Evolutionary conservation across 805 yeast species (phyloP).

Genomic region (Jamesozyma piceae): DNA sequence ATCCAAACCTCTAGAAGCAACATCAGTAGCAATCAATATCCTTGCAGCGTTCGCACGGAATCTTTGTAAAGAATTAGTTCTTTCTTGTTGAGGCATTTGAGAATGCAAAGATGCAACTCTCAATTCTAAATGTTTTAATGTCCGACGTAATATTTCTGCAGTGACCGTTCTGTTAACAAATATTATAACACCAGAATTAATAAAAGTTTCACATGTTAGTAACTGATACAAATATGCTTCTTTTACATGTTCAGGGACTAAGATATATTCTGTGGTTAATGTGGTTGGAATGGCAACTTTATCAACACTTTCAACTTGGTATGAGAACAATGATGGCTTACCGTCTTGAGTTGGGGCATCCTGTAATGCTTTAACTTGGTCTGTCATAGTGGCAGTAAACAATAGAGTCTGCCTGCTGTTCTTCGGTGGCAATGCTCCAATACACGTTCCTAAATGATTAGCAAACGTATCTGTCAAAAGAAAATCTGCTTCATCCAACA

Average conservation of each 20-base stretch:
- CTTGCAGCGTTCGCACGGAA: slow-evolving; percentile 93
- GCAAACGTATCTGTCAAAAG: slow-evolving; percentile 77
- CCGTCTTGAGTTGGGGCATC: slow-evolving; percentile 38
- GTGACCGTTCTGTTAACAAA: slow-evolving; percentile 87
- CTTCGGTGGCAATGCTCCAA: slow-evolving; percentile 61
- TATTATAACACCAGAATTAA: slow-evolving; percentile 64
- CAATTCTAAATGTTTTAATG: slow-evolving; percentile 61
- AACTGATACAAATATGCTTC: slow-evolving; percentile 77
- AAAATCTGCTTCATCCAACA: slow-evolving; percentile 94
- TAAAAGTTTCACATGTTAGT: slow-evolving; percentile 52
- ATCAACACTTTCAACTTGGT: slow-evolving; percentile 35
- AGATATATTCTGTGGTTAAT: slow-evolving; percentile 52
- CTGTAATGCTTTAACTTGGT: slow-evolving; percentile 73
- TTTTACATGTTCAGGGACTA: slow-evolving; percentile 80
- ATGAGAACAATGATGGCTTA: slow-evolving; percentile 41
- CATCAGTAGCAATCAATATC: slow-evolving; percentile 89
- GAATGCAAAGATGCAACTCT: slow-evolving; percentile 88
- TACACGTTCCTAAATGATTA: slow-evolving; percentile 63
- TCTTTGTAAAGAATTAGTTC: slow-evolving; percentile 84
- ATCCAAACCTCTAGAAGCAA: slow-evolving; percentile 94
- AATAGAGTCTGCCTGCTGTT: slow-evolving; percentile 74
- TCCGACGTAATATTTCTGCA: slow-evolving; percentile 78
- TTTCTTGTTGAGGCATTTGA: slow-evolving; percentile 85
- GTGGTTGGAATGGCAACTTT: slow-evolving; percentile 74
- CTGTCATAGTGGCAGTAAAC: slow-evolving; percentile 94